These are phyloP conservation scores for Drosera capensis DNA, from an alignment of 148 eudicot species.

Conservation along the genomic window DNA sequence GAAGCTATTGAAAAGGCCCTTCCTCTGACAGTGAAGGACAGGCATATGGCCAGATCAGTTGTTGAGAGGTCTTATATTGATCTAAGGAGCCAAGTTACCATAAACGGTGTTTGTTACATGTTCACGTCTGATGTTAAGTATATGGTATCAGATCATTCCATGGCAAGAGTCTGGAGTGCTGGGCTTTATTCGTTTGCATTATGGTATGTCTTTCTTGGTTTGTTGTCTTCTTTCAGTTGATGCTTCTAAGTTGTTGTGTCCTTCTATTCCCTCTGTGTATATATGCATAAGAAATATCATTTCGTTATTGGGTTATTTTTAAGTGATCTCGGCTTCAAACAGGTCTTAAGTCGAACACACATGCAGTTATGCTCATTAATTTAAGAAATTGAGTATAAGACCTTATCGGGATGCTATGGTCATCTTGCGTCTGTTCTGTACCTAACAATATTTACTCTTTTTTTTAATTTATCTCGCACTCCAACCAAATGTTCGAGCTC, in stretches of 20 bases:
- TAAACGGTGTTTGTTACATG: slow-evolving; percentile 50
- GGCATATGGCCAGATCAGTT: slow-evolving; percentile 58
- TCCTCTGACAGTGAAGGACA: slow-evolving; percentile 52
- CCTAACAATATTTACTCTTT: no score
- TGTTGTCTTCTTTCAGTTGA: slow-evolving; percentile 1
- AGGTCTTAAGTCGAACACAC: no score
- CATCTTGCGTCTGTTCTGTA: no score
- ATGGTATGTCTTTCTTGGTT: slow-evolving; percentile 41
- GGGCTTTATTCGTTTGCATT: slow-evolving; percentile 64
- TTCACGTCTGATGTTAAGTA: slow-evolving; percentile 64
- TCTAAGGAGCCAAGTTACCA: slow-evolving; percentile 62
- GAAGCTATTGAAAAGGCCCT: slow-evolving; percentile 73
- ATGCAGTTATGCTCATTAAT: no score
- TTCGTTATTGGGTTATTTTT: no score
- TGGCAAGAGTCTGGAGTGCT: slow-evolving; percentile 82
- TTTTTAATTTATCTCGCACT: no score
- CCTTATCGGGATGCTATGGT: no score
- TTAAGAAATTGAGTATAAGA: no score
- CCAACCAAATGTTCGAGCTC: no score
- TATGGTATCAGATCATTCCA: slow-evolving; percentile 59
- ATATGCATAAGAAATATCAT: no score
- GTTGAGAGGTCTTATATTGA: slow-evolving; percentile 82
- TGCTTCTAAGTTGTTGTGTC: neutral
- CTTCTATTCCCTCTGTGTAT: no score
- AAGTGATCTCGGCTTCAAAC: no score